Conservation (phyloP, 163 green algal species). For the Chloromonas sp. region DNA sequence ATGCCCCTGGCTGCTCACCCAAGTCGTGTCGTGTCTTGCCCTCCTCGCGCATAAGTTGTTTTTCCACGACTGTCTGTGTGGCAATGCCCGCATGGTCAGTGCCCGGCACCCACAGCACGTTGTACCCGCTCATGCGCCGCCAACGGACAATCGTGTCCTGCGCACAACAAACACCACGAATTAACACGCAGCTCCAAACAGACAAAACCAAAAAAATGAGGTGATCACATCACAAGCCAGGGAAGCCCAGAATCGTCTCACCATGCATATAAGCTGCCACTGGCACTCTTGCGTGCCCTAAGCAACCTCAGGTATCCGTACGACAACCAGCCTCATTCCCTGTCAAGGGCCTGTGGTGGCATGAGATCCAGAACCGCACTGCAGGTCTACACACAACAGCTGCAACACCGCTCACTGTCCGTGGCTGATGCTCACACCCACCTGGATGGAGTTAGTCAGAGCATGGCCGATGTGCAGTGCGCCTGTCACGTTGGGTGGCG, state of each 20-base stretch:
- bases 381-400: no score
- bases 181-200: not conserved
- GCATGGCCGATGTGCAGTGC: constrained; percentile 96
- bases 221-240: not conserved
- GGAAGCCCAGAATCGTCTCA: no score
- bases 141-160: constrained; percentile 91
- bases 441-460: constrained; percentile 87
- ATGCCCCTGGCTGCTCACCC: constrained; percentile 36
- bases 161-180: not conserved
- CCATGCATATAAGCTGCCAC: no score
- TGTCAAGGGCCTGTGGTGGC: no score
- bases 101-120: constrained; percentile 92
- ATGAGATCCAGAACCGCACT: no score
- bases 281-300: no score
- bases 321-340: no score
- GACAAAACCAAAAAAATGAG: not conserved
- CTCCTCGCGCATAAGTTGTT: constrained; percentile 79
- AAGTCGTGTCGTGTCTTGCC: constrained; percentile 88
- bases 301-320: no score
- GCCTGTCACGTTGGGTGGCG: constrained; percentile 96
- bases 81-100: constrained; percentile 97
- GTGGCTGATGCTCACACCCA: not conserved
- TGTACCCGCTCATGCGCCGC: constrained; percentile 90
- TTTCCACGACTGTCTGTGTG: constrained; percentile 95
- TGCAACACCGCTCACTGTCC: no score